Conservation (phyloP, 805 yeast genomes). For the Wickerhamiella sorbophila region DNA sequence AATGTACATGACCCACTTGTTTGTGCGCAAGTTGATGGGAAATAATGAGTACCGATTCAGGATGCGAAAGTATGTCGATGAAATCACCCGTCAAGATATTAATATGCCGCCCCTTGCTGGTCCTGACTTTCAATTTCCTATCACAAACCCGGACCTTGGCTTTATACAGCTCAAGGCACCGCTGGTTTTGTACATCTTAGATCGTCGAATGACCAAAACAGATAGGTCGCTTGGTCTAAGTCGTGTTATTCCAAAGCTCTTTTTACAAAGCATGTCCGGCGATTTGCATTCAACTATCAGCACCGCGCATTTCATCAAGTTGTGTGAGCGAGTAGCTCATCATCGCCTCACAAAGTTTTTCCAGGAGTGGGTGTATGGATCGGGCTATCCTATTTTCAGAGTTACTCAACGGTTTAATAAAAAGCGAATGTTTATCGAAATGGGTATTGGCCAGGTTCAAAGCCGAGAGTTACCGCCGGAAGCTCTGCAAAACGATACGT, state of each 20-base stretch:
- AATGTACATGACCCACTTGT: constrained; percentile 64
- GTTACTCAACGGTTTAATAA: constrained; percentile 88
- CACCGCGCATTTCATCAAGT: constrained; percentile 73
- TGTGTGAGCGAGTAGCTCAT: constrained; percentile 91
- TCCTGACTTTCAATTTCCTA: constrained; percentile 53
- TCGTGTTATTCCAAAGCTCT: constrained; percentile 80
- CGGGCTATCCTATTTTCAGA: constrained; percentile 79
- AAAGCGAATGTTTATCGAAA: constrained; percentile 84
- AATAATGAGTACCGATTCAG: constrained; percentile 63
- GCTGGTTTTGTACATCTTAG: constrained; percentile 66
- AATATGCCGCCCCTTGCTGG: constrained; percentile 70
- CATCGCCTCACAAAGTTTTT: constrained; percentile 70
- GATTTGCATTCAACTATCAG: constrained; percentile 68
- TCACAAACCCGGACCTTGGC: constrained; percentile 43
- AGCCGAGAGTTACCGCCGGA: constrained; percentile 23
- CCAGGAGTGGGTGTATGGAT: constrained; percentile 82
- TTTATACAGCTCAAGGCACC: constrained; percentile 76
- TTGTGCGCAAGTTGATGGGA: constrained; percentile 62
- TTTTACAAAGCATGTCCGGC: constrained; percentile 90
- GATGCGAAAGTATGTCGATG: constrained; percentile 49
- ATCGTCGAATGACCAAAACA: constrained; percentile 87
- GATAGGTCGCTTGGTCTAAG: constrained; percentile 87
- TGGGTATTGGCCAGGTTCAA: constrained; percentile 87
- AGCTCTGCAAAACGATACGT: constrained; percentile 25
- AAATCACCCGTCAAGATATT: constrained; percentile 57